Evolutionary conservation across 495 filamentous ascomycete species (phyloP), one percentile per base, ranked within the genome.

Genomic region (Podospora fimiseda): DNA sequence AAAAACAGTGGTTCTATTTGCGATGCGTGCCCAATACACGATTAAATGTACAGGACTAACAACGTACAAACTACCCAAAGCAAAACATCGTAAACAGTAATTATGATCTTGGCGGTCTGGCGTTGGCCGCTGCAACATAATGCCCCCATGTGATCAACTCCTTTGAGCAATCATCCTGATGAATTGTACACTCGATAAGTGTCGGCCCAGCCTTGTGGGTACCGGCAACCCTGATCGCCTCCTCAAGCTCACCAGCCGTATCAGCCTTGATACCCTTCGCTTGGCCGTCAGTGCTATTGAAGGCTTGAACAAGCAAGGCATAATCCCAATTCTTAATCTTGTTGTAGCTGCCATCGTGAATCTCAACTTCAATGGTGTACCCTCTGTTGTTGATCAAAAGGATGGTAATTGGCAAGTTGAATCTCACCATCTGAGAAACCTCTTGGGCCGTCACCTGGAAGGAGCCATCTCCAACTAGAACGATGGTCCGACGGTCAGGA

Each of bases 341-440:
- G 53, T 60, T 62, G 51, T 62, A 62, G 16, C 45, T 30, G 3
- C 60, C 60, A 18, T 74, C 75, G 51, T 79, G 74, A 45, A 79
- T 79, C 20, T 67, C 68, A 9, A 74, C 70, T 64, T 79, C 75
- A 37, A 77, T 79, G 0, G 74, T 77, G 52, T 79, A 79, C 0
- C 75, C 75, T 6, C 68, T 61, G 48, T 78, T 79, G 57, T 77
- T 76, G 39, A 77, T 66, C 3, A 62, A 33, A n/a, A 62, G 2
- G 3, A 64, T 67, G 36, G 56, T 59, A 22, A 66, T 60, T 24
- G 57, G 60, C 15, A 65, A n/a, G n/a, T 52, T 55, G 50, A 41
- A 57, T 13, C 59, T 45, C 43, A 65, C 59, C 63, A 65, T 65
- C 57, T 62, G 60, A 33, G 55, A 56, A 13, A 65, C 58, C 44